Conservation (phyloP, 768 basidiomycete species). For the Calocera viscosa region DNA sequence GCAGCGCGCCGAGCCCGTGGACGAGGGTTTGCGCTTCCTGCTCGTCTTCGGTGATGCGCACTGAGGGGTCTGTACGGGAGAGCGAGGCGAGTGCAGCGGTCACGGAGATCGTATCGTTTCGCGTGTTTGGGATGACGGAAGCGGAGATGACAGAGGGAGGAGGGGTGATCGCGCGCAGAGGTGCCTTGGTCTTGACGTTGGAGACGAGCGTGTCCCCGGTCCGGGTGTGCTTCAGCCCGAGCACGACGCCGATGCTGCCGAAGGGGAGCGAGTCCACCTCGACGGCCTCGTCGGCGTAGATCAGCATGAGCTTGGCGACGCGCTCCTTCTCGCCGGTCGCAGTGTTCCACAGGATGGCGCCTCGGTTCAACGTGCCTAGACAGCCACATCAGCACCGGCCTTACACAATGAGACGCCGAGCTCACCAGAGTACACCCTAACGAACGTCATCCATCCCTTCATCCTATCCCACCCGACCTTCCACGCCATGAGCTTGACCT, state of each 20-base stretch:
- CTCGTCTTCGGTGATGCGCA: constrained; percentile 47
- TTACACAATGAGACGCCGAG: neutral
- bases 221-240: constrained; percentile 71
- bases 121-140: constrained; percentile 67
- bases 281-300: constrained; percentile 63
- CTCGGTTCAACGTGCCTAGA: constrained; percentile 55
- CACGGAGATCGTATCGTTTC: constrained; percentile 64
- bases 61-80: constrained; percentile 79
- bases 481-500: constrained; percentile 67
- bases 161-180: constrained; percentile 51
- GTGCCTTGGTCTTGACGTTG: constrained; percentile 22
- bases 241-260: constrained; percentile 71
- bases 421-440: constrained; percentile 75
- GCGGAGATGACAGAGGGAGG: constrained; percentile 79
- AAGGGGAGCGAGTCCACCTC: constrained; percentile 71
- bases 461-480: constrained; percentile 77
- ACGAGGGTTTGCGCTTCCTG: constrained; percentile 75
- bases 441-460: constrained; percentile 87
- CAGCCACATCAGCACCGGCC: constrained; percentile 10
- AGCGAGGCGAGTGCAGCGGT: constrained; percentile 61
- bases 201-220: constrained; percentile 78
- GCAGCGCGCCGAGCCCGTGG: constrained; percentile 73
- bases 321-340: constrained; percentile 60
- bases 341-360: constrained; percentile 49
- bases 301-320: constrained; percentile 56